Conservation (phyloP, 192 early-diverging fungal species). For the Coemansia javaensis region DNA sequence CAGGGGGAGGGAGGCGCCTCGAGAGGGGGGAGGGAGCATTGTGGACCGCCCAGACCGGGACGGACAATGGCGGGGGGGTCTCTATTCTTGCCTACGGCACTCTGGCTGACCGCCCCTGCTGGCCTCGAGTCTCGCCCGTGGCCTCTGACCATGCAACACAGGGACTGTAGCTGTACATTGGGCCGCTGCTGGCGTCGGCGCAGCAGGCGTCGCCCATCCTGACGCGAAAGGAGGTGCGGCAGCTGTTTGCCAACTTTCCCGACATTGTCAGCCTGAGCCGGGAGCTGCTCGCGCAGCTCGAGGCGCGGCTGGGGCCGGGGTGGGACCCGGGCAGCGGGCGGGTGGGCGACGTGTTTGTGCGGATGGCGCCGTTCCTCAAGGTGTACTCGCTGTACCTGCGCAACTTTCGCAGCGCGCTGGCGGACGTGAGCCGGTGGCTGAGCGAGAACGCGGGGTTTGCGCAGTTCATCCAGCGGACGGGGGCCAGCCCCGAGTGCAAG, state of each 20-base stretch:
- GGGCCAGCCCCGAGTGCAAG: constrained; percentile 37
- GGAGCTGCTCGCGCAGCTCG: constrained; percentile 56
- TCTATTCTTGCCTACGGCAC: too few relatives aligned
- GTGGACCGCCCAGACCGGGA: not conserved
- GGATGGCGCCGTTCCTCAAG: constrained; percentile 49
- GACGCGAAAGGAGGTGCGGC: constrained; percentile 54
- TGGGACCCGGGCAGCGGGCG: constrained; percentile 39
- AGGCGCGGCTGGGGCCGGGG: constrained; percentile 48
- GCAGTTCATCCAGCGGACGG: constrained; percentile 36
- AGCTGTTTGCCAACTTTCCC: constrained; percentile 65
- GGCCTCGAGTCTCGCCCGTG: too few relatives aligned
- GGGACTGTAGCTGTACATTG: constrained; percentile 35
- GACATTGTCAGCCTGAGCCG: constrained; percentile 59
- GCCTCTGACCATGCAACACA: not conserved
- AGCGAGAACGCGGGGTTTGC: constrained; percentile 32
- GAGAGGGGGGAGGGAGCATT: not conserved
- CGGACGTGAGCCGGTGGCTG: constrained; percentile 35
- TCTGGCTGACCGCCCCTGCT: too few relatives aligned
- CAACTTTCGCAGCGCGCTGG: constrained; percentile 52
- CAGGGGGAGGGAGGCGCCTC: too few relatives aligned
- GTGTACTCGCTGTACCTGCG: constrained; percentile 55
- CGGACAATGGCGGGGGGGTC: too few relatives aligned
- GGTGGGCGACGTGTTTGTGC: constrained; percentile 48
- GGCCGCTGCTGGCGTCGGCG: constrained; percentile 41
- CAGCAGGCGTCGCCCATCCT: constrained; percentile 38